Conservation (phyloP, 2,329 filamentous ascomycete species). For the Clonostachys chloroleuca region DNA sequence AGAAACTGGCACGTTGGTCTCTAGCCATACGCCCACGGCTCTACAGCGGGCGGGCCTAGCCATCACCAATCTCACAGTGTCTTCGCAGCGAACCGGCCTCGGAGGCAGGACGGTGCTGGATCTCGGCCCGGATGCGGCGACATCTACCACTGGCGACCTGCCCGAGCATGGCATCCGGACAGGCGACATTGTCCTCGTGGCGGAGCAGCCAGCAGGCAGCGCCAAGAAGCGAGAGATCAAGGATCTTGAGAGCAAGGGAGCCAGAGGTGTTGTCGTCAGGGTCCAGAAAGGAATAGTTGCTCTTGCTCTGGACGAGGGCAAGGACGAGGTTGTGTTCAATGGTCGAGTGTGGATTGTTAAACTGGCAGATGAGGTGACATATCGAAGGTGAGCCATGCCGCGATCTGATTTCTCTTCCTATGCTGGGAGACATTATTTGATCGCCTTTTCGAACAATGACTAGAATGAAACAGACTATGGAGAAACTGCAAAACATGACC, state of each 20-base stretch:
- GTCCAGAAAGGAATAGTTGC: constrained; percentile 54
- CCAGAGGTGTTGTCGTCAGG: constrained; percentile 66
- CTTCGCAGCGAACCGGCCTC: constrained; percentile 78
- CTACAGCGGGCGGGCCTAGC: constrained; percentile 77
- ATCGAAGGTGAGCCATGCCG: constrained; percentile 38
- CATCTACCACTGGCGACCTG: constrained; percentile 48
- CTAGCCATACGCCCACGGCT: constrained; percentile 60
- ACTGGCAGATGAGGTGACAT: constrained; percentile 65
- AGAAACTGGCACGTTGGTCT: constrained; percentile 64
- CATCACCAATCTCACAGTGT: constrained; percentile 69
- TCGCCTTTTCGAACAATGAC: not conserved
- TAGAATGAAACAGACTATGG: constrained; percentile 62
- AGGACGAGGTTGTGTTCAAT: constrained; percentile 35
- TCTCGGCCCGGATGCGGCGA: constrained; percentile 68
- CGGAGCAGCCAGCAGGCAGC: constrained; percentile 68
- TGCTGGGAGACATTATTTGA: too few species aligned
- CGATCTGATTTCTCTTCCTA: too few species aligned
- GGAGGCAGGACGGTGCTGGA: constrained; percentile 90
- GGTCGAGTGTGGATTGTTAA: constrained; percentile 61
- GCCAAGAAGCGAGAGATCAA: constrained; percentile 70
- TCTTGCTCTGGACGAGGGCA: constrained; percentile 67
- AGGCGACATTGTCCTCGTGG: constrained; percentile 74
- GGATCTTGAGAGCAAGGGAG: constrained; percentile 65
- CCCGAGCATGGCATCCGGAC: constrained; percentile 72
- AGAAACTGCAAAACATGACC: constrained; percentile 50